A percentile compares a stretch with the other conserved stretches of the same genome.
These are phyloP conservation scores for Leishmania gerbilli DNA, from an alignment of 208 protist species.

Conservation along the genomic window DNA sequence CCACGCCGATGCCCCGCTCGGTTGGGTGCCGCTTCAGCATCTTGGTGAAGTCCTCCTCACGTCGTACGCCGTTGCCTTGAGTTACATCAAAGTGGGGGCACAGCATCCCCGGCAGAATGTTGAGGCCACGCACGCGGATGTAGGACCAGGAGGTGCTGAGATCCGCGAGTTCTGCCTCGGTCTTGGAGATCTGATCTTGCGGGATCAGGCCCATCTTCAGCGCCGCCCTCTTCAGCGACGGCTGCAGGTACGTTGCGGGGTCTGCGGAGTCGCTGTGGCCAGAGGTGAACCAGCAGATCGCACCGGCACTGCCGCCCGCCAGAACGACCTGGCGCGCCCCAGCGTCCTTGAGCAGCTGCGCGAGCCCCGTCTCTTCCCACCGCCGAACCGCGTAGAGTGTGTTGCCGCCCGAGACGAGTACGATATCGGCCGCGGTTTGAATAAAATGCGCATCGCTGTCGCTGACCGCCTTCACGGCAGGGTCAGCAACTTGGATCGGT, in stretches of 20 bases:
- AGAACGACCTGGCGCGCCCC: constrained; percentile 56
- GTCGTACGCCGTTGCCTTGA: constrained; percentile 71
- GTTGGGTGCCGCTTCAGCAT: constrained; percentile 91
- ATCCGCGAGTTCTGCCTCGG: constrained; percentile 20
- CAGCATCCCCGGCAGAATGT: constrained; percentile 80
- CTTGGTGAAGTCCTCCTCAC: constrained; percentile 75
- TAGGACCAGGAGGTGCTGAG: constrained; percentile 64
- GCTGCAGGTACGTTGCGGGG: constrained; percentile 67
- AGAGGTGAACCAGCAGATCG: constrained; percentile 90
- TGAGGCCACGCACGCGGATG: constrained; percentile 84
- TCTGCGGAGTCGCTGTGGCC: constrained; percentile 92
- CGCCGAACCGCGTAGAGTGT: constrained; percentile 89
- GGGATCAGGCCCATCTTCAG: constrained; percentile 20
- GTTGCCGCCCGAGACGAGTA: constrained; percentile 90
- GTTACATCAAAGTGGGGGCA: constrained; percentile 85
- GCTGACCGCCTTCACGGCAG: constrained; percentile 23
- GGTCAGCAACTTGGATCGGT: constrained; percentile 62
- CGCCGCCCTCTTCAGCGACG: constrained; percentile 39
- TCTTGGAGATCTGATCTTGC: constrained; percentile 18
- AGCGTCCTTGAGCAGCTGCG: constrained; percentile 41
- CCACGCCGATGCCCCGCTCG: constrained; percentile 85
- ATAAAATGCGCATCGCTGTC: constrained; percentile 41
- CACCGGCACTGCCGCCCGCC: constrained; percentile 86
- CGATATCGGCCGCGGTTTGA: constrained; percentile 51
- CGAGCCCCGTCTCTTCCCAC: constrained; percentile 86